Base-by-base conservation (phyloP, 2,329 filamentous ascomycete genomes). In the Talaromyces amestolkiae region DNA sequence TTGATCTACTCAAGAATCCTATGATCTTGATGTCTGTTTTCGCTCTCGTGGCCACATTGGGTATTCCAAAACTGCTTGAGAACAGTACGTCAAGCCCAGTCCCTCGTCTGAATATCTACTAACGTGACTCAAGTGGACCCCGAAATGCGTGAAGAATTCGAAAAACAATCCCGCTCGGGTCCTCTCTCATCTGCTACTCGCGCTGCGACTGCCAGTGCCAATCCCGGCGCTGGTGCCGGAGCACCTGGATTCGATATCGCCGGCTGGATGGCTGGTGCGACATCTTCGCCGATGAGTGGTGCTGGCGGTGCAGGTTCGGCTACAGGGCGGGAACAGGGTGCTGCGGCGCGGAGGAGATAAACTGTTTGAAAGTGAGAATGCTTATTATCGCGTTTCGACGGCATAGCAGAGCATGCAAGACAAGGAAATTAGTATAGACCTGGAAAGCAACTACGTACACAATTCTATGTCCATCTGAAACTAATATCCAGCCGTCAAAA, bases 11-110 rank as follows among this genome's bases (percentile, higher is more conserved):
- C 72, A 95, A 95, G 83, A 97, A 92, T 75, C 95, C 95, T 3
- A 98, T 98, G 93, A 97, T 98, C 69, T 85, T 99, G 67, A 90
- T 99, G 82, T 93, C 90, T 4, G 79, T 96, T 39, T 88, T 95
- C 45, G 92, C 89, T 68, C 87, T 97, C 82, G 89, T 82, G 5
- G 82, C 97, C 70, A 93, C 97, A 68, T 85, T 98, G 72, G 93
- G 93, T 70, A 92, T 98, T 91, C 95, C 95, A 15, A 95, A 97
- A 78, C 79, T 99, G 64, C 88, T 98, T 82, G 93, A 98, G 61
- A 97, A 95, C 76, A 97, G 93, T 97, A 87, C 68, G 92, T 86
- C 43, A 33, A 27, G 17, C 10, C 33, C 62, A 54, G 47, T 11
- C 22, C 60, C 66, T 69, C 4, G 1, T 67, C 70, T 61, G n/a